Base-by-base conservation (phyloP, 106 monocot species). In the Triglochin maritima region DNA sequence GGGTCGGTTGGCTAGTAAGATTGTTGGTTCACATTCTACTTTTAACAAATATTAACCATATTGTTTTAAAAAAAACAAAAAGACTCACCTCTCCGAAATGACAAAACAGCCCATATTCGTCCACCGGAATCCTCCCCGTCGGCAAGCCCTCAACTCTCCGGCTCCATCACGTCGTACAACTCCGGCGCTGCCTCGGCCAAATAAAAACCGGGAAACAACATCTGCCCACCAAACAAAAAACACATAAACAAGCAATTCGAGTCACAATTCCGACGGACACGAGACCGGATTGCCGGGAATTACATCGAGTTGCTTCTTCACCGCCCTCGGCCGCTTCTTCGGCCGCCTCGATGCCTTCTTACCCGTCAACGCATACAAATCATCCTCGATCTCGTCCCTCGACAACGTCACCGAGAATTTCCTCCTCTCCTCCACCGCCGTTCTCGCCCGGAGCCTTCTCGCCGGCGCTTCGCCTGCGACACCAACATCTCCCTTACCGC, bases 381-480 rank as follows among this genome's bases (percentile, higher is more conserved):
- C 75, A 59, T 75, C 75, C 44, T 75, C 68, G 50, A 75, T 68
- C 61, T 75, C 75, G 10, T 68, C 60, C 61, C 68, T 75, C 16
- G 75, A 67, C 50, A 75, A 45, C 49, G 9, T 3, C 54, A 52
- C 59, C 42, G 67, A 75, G 61, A 75, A 75, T 41, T 51, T 53
- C 50, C 42, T 17, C 66, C 52, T 50, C 66, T 11, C 10, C 50
- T 46, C 17, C 5, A n/a, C 49, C 63, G 3, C 10, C 50, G 50
- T 41, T 7, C 17, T 44, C 42, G 2, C 6, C 12, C 11, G 7
- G 9, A 46, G 4, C 62, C n/a, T 4, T 0, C 11, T 29, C 51
- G 13, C 7, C 29, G 29, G 29, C 29, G 29, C 12, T 42, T 52
- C 51, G 41, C 66, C 53, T 50, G 53, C 51, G 51, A 51, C 66